These are phyloP conservation scores for Spathaspora sp. DNA, from an alignment of 805 yeast species.

Conservation along the genomic window DNA sequence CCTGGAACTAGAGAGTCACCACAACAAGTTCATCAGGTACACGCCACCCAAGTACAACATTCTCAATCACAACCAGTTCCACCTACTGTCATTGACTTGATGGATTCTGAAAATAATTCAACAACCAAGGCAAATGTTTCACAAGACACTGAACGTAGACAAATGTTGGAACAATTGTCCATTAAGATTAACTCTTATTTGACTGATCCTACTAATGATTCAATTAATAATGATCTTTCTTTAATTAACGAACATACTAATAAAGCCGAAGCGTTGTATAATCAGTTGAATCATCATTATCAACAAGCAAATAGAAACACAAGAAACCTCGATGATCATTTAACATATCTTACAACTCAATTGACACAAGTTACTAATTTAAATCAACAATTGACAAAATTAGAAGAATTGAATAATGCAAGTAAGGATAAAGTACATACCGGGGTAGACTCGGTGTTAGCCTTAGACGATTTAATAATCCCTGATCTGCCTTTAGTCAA, in stretches of 20 bases:
- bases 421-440: constrained; percentile 16
- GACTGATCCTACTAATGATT: constrained; percentile 5
- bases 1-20: background rate
- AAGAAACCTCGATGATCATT: constrained; percentile 26
- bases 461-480: constrained; percentile 32
- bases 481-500: constrained; percentile 42
- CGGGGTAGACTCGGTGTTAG: constrained; percentile 9
- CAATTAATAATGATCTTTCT: constrained; percentile 12
- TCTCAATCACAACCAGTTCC: constrained; percentile 3
- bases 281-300: constrained; percentile 32
- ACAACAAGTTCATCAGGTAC: background rate
- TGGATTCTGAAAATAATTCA: constrained; percentile 14
- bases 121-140: background rate
- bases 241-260: constrained; percentile 10
- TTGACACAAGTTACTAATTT: constrained; percentile 17
- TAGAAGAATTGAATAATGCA: constrained; percentile 22
- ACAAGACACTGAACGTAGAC: constrained; percentile 2
- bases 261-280: constrained; percentile 25
- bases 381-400: constrained; percentile 20
- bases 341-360: constrained; percentile 24
- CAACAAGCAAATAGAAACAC: constrained; percentile 35
- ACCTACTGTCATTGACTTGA: constrained; percentile 9
- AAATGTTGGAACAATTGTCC: constrained; percentile 12
- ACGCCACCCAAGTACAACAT: background rate
- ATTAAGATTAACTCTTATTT: constrained; percentile 14